Conservation (phyloP, 2,329 filamentous ascomycete genomes). For the Akanthomyces dipterigenus region DNA sequence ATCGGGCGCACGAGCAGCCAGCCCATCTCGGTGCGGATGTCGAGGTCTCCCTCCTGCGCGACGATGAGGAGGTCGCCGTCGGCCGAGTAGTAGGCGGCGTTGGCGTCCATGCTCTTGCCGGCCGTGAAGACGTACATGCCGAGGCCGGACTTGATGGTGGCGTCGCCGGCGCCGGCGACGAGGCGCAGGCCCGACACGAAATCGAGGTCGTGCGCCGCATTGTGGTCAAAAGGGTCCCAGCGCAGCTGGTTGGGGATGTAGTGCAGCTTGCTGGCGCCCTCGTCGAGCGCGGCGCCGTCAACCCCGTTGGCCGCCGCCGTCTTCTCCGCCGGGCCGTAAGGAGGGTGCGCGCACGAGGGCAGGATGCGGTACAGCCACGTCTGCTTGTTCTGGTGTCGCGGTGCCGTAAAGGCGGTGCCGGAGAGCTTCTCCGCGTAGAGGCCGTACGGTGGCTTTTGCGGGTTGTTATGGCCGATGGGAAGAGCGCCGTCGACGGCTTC, state of each 20-base stretch:
- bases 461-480: slow-evolving; percentile 71
- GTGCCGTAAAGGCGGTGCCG: slow-evolving; percentile 65
- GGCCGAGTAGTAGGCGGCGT: slow-evolving; percentile 70
- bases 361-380: slow-evolving; percentile 67
- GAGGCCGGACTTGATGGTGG: slow-evolving; percentile 65
- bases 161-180: slow-evolving; percentile 70
- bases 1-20: slow-evolving; percentile 61
- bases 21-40: slow-evolving; percentile 68
- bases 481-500: slow-evolving; percentile 71
- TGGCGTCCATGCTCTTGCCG: slow-evolving; percentile 62
- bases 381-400: slow-evolving; percentile 61
- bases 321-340: slow-evolving; percentile 41
- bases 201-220: slow-evolving; percentile 41
- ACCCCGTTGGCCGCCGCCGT: slow-evolving; percentile 17
- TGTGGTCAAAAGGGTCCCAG: slow-evolving; percentile 70
- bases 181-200: slow-evolving; percentile 54
- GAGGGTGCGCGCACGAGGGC: slow-evolving; percentile 55
- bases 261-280: slow-evolving; percentile 44
- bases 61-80: slow-evolving; percentile 72
- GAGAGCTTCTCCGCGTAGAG: slow-evolving; percentile 78
- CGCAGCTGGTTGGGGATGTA: slow-evolving; percentile 76
- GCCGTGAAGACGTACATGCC: slow-evolving; percentile 72
- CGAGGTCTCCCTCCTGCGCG: slow-evolving; percentile 60
- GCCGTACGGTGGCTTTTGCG: slow-evolving; percentile 70
- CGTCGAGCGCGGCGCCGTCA: slow-evolving; percentile 16